These are phyloP conservation scores for Skeletonema tropicum DNA, from an alignment of 108 stramenopile species.

Conservation along the genomic window DNA sequence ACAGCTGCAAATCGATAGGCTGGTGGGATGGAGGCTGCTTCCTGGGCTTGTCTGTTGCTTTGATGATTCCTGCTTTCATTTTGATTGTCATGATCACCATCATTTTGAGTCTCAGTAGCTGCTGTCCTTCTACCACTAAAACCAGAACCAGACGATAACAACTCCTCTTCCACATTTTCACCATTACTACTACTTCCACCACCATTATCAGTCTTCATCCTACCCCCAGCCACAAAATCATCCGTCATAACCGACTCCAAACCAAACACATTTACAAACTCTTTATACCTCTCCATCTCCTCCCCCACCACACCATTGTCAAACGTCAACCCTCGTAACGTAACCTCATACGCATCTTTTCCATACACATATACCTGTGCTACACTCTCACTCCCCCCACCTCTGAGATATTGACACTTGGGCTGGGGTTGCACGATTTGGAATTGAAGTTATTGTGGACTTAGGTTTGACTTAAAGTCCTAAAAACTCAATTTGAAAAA, in stretches of 20 bases:
- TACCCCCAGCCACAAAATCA: not conserved
- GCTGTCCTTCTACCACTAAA: not conserved
- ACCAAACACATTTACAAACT: constrained; percentile 24
- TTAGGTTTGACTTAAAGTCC: no score
- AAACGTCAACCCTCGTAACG: constrained; percentile 31
- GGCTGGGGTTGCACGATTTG: no score
- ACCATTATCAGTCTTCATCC: not conserved
- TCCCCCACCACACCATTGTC: constrained; percentile 19
- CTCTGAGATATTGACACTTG: no score
- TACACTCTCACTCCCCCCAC: constrained; percentile 26
- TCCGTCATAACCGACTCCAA: not conserved
- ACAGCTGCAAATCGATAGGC: constrained; percentile 35
- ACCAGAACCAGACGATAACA: not conserved
- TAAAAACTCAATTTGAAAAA: no score
- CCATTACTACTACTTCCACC: not conserved
- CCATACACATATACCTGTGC: constrained; percentile 42
- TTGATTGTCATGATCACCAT: not conserved
- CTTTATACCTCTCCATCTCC: constrained; percentile 20
- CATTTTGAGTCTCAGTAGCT: not conserved
- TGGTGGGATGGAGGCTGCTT: constrained; percentile 4
- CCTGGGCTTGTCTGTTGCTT: no score
- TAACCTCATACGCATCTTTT: constrained; percentile 31
- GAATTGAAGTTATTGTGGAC: no score
- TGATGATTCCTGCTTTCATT: not conserved
- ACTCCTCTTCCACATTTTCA: not conserved